Evolutionary conservation across 345 rosid genomes (phyloP), one percentile per base, ranked within the genome.

Genomic region (Raphanus sativus): DNA sequence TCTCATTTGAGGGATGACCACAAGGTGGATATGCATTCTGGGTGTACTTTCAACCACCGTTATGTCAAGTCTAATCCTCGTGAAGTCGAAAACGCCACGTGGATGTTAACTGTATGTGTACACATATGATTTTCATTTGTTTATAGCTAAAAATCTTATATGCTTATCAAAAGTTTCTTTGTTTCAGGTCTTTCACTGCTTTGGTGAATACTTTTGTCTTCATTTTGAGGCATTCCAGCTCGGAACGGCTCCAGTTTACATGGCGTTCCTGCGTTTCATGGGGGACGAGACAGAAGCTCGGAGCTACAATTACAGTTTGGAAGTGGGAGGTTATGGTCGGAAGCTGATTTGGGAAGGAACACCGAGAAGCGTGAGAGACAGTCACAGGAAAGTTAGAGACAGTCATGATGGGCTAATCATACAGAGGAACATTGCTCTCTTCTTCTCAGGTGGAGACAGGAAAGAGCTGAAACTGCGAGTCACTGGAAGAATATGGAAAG

Each of bases 181-280:
- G 71, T 56, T 76, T 10, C 45, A 88, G 97, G 98, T 92, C 21
- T 92, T 34, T 34, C 7, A 34, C 40, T 34, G 40, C 40, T 34
- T 90, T 80, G 98, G 97, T 54, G 95, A 90, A 84, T 88, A 91
- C 84, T 94, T 91, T 82, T 91, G 98, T 77, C 92, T 92, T 17
- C 98, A 94, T 76, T 92, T 94, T 75, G 97, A 91, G 81, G 98
- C 97, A 30, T 94, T 94, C 82, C 98, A 94, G 87, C 90, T 94
- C 5, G 48, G 48, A 2, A 40, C 10, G 48, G 48, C 48, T 40
- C 48, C 48, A 9, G 48, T 40, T 4, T 40, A 40, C 48, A 40
- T 40, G 48, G 48, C 5, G 48, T 40, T 40, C 4, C 3, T 40
- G 13, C 48, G 13, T 36, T 94, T 90, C 86, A 88, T 92, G 95